phyloP scores from a whole-genome alignment of 163 green algal genomes.

The Scenedesmus sp. region DNA sequence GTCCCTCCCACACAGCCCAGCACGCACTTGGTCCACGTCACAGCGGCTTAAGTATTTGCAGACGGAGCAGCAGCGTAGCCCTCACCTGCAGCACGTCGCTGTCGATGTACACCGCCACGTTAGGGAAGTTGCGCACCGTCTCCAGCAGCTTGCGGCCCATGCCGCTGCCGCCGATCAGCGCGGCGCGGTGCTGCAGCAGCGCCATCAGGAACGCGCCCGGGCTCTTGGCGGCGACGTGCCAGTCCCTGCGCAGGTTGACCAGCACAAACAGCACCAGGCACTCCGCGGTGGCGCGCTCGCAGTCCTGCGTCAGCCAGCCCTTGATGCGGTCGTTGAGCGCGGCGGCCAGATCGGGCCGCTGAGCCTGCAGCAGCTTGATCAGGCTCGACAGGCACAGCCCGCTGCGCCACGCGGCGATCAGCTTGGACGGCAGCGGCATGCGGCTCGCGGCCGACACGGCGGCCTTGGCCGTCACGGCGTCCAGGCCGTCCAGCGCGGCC shows the following conservation, averaged over 20 bases:
- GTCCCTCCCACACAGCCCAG: too few relatives aligned
- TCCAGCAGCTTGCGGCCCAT: conserved; percentile 54
- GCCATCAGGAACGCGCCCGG: conserved; percentile 58
- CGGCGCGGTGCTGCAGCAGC: conserved; percentile 53
- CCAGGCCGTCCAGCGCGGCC: background rate
- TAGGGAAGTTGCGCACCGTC: conserved; percentile 26
- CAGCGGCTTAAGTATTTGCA: too few relatives aligned
- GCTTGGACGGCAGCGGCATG: conserved; percentile 45
- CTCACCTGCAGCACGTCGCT: conserved; percentile 54
- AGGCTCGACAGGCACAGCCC: conserved; percentile 26
- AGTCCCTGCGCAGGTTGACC: conserved; percentile 52
- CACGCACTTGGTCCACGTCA: too few relatives aligned
- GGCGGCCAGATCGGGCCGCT: conserved; percentile 36
- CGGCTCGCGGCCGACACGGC: conserved; percentile 30
- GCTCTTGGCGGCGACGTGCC: conserved; percentile 36
- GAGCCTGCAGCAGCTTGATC: conserved; percentile 44
- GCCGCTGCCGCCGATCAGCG: conserved; percentile 31
- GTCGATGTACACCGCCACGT: conserved; percentile 56
- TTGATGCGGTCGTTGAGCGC: conserved; percentile 53
- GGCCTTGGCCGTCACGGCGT: conserved; percentile 19
- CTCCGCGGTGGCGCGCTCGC: conserved; percentile 52
- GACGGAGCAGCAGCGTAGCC: background rate
- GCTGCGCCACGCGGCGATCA: conserved; percentile 46
- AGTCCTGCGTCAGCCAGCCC: conserved; percentile 55
- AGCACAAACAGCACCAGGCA: conserved; percentile 57